Base-by-base conservation (phyloP, 202 grass and related monocot species). In the Cymbopogon flexuosus region DNA sequence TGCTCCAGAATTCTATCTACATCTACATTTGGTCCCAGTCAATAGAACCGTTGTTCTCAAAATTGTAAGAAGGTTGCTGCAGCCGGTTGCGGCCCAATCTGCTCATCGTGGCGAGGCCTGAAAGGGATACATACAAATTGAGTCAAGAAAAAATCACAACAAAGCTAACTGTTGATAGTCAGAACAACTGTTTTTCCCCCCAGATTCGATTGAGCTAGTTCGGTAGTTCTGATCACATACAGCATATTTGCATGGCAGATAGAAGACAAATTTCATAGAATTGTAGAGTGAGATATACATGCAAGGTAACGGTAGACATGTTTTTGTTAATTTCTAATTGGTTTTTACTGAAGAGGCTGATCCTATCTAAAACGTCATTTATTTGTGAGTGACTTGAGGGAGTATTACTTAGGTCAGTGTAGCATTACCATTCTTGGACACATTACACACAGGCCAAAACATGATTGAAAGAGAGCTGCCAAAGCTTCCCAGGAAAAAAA, bases 21-120 rank as follows among this genome's bases (percentile, higher is more conserved):
- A 87, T 87, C 87, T 93, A 82, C 41, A 90, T 80, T 66, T 91
- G 82, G 75, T 99, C 92, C 96, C 96, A 99, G 75, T 99, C 92
- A 71, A 99, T 80, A 14, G 77, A 58, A 43, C 62, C 45, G 75
- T 62, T 86, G 58, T 88, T 92, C 65, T 93, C 92, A 72, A 94
- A 96, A 76, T 60, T 78, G 49, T 88, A 86, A 13, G 74, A 70
- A 67, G 89, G 86, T 75, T 94, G 90, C 5, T 89, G 90, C 47
- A 99, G 79, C 36, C 88, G 90, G 66, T 91, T 96, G 58, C 88
- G 88, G 5, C 79, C 79, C 83, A 99, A 77, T 79, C 86, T 91
- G 79, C 92, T 84, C 92, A 96, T 93, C 65, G 83, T 91, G 49
- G 92, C 87, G 11, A 99, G 88, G 69, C 96, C 96, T 96, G 88